phyloP scores from a whole-genome alignment of 2,329 filamentous ascomycete species.

The Cladosporium colombiae region DNA sequence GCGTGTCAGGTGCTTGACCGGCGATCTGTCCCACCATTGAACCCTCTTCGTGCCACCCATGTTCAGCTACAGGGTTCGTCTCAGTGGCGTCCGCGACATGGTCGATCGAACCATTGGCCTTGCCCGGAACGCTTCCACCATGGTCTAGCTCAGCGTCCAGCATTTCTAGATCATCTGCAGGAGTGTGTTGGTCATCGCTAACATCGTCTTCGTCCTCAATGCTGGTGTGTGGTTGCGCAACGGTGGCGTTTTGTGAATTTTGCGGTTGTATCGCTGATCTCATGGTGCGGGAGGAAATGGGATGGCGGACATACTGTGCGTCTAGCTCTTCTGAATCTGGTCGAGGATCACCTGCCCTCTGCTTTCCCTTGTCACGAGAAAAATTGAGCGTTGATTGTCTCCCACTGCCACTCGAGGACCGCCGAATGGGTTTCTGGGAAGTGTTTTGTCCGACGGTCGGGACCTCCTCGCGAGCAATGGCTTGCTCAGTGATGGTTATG shows the following conservation, averaged over 20 bases:
- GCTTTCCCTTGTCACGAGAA: slow-evolving; percentile 14
- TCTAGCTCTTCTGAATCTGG: slow-evolving; percentile 9
- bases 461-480: background rate
- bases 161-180: slow-evolving; percentile 16
- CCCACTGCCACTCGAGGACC: background rate
- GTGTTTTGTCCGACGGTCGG: background rate
- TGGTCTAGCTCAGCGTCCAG: background rate
- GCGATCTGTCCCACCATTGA: background rate
- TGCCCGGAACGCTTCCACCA: background rate
- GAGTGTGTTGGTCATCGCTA: background rate
- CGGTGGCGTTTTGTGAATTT: background rate
- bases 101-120: background rate
- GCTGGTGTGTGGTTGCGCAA: background rate
- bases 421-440: background rate
- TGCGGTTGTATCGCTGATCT: background rate
- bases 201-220: background rate
- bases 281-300: background rate
- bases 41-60: background rate
- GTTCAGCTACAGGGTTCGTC: background rate
- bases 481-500: background rate
- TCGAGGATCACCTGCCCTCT: slow-evolving; percentile 5
- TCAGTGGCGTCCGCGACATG: background rate
- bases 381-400: slow-evolving; percentile 8
- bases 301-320: slow-evolving; percentile 7
- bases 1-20: background rate